Percentiles rank a stretch among this genome's conserved stretches.
These are phyloP conservation scores for Chrysoporthe deuterocubensis DNA, from an alignment of 2,329 filamentous ascomycete genomes.

Conservation along the genomic window DNA sequence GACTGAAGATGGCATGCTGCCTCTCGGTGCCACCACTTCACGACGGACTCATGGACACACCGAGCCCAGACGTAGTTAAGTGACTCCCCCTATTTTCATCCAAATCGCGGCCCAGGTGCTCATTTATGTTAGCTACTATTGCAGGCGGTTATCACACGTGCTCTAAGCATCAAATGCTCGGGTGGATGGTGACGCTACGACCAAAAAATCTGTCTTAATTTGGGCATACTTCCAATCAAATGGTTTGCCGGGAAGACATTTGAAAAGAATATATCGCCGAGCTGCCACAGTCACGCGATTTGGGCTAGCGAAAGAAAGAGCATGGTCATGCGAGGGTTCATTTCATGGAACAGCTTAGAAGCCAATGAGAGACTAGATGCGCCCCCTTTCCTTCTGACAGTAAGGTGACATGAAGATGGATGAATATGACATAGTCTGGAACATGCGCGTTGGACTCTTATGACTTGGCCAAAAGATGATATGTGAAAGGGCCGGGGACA, in stretches of 20 bases:
- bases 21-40: background rate
- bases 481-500: background rate
- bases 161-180: background rate
- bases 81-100: background rate
- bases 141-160: slow-evolving; percentile 5
- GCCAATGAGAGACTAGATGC: background rate
- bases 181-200: background rate
- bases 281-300: background rate
- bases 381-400: background rate
- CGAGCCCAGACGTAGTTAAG: background rate
- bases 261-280: background rate
- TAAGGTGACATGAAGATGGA: background rate
- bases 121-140: too few species aligned
- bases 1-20: background rate
- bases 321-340: background rate
- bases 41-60: background rate
- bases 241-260: background rate
- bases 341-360: background rate
- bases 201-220: background rate
- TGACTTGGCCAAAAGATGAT: background rate
- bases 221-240: background rate
- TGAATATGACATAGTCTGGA: background rate
- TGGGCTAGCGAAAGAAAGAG: background rate
- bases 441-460: background rate
- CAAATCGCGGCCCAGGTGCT: background rate